phyloP scores from a whole-genome alignment of 108 stramenopile genomes.

The Pelagomonas calceolata region DNA sequence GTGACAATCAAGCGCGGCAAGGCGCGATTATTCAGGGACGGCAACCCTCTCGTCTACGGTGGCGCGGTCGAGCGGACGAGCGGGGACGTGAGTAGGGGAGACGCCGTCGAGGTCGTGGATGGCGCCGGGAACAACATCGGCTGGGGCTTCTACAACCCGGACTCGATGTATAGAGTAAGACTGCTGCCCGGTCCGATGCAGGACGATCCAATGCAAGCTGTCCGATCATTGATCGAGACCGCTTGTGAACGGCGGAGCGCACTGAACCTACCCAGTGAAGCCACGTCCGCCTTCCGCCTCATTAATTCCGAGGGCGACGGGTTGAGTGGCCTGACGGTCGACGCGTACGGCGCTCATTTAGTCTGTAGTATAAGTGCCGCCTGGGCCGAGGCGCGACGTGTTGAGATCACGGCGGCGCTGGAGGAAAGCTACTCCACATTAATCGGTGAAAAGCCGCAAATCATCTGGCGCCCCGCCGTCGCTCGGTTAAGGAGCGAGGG shows the following conservation, averaged over 20 bases:
- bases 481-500: constrained; percentile 35
- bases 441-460: constrained; percentile 2
- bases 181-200: constrained; percentile 42
- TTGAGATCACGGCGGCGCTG: constrained; percentile 20
- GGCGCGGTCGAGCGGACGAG: not conserved
- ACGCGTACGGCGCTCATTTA: constrained; percentile 58
- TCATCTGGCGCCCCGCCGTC: constrained; percentile 32
- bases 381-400: constrained; percentile 76
- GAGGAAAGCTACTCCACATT: not conserved
- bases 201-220: no score
- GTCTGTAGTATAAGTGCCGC: constrained; percentile 75
- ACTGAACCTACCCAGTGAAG: constrained; percentile 29
- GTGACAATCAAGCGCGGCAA: not conserved
- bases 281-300: constrained; percentile 64
- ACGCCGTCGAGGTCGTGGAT: constrained; percentile 4
- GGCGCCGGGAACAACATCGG: constrained; percentile 30
- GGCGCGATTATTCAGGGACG: not conserved
- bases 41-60: constrained; percentile 9
- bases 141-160: constrained; percentile 69
- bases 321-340: constrained; percentile 75
- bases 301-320: constrained; percentile 90
- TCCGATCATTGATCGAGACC: not conserved
- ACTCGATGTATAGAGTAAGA: constrained; percentile 64
- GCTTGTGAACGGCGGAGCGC: not conserved
- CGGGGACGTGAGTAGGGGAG: not conserved